phyloP scores from a whole-genome alignment of 2,329 filamentous ascomycete genomes.

The Aspergillus sp. region DNA sequence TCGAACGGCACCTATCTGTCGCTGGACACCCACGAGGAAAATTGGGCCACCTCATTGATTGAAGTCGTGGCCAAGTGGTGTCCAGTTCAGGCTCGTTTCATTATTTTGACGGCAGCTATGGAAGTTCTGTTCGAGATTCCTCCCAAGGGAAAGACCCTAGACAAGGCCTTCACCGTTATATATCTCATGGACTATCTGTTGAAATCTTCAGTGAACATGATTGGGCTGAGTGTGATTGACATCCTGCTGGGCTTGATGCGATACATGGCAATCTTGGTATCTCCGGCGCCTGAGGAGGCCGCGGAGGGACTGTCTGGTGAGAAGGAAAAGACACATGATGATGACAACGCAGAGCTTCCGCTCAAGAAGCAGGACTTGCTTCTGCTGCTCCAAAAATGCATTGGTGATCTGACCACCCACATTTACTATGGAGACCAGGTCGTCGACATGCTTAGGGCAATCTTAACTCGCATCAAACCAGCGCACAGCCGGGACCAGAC shows the following conservation, averaged over 20 bases:
- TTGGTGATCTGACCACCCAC: slow-evolving; percentile 88
- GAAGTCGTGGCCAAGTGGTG: slow-evolving; percentile 81
- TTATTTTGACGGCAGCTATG: slow-evolving; percentile 79
- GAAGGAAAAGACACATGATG: slow-evolving; percentile 15
- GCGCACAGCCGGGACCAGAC: slow-evolving; percentile 46
- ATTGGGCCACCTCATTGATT: slow-evolving; percentile 82
- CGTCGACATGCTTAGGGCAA: slow-evolving; percentile 84
- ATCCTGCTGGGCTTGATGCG: slow-evolving; percentile 81
- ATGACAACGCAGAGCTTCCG: slow-evolving; percentile 39
- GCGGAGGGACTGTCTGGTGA: slow-evolving; percentile 23
- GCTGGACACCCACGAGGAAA: slow-evolving; percentile 48
- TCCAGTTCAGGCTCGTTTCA: slow-evolving; percentile 90
- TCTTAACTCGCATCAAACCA: slow-evolving; percentile 76
- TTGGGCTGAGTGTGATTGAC: slow-evolving; percentile 95
- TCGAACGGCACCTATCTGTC: slow-evolving; percentile 46
- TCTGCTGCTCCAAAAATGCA: slow-evolving; percentile 71
- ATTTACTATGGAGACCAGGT: slow-evolving; percentile 97
- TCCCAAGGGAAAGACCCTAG: slow-evolving; percentile 68
- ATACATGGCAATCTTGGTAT: slow-evolving; percentile 75
- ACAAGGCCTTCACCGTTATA: slow-evolving; percentile 71
- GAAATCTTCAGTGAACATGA: slow-evolving; percentile 86
- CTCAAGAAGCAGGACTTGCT: slow-evolving; percentile 64
- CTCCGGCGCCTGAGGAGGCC: slow-evolving; percentile 52
- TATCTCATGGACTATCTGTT: slow-evolving; percentile 80
- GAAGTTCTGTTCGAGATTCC: slow-evolving; percentile 70